Base-by-base conservation (phyloP, 805 yeast species). In the Saccharomycopsis fibuligera region DNA sequence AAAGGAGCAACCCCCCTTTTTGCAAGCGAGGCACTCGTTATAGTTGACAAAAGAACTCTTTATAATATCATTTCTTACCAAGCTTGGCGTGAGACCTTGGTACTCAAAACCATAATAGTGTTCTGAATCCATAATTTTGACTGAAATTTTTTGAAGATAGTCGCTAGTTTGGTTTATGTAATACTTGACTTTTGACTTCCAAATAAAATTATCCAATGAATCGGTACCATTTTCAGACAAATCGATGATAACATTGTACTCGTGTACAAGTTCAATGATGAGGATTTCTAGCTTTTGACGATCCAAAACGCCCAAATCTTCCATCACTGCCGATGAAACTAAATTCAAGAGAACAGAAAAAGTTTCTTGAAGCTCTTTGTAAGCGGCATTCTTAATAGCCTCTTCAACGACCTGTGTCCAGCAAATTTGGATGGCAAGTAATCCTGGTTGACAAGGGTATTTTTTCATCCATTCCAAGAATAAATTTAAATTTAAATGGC, bases 1-100 rank as follows among this genome's bases (percentile, higher is more conserved):
- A 63, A 84, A 80, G 0, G 95, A 83, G 1, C 95, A 83, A 0
- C 96, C 95, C n/a, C 98, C 98, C 6, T 79, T 68, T 31, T 74
- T 75, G 56, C 81, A 87, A 30, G 77, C 74, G 16, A 89, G 61
- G 0, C 97, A 90, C 51, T 82, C 84, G 0, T 85, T 70, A 79
- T 90, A 76, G 0, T 89, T 68, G 6, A 82, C 60, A 60, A 75
- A 87, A 49, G 87, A 77, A 4, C 73, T 68, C 42, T 78, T 77
- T 5, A 86, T 71, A 17, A 87, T 68, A 1, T 91, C 87, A 0
- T 97, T 91, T 47, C 77, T 74, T 0, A 91, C 95, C 21, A 90
- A 67, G 47, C 81, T 74, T 17, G 83, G 86, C 2, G 83, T 80
- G 1, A 78, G 69, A 0, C 96, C 97, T 6, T 81, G 69, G 55